Evolutionary conservation across 208 protist genomes (phyloP), one percentile per base, ranked within the genome.

Genomic region (Acanthamoeba culbertsoni): DNA sequence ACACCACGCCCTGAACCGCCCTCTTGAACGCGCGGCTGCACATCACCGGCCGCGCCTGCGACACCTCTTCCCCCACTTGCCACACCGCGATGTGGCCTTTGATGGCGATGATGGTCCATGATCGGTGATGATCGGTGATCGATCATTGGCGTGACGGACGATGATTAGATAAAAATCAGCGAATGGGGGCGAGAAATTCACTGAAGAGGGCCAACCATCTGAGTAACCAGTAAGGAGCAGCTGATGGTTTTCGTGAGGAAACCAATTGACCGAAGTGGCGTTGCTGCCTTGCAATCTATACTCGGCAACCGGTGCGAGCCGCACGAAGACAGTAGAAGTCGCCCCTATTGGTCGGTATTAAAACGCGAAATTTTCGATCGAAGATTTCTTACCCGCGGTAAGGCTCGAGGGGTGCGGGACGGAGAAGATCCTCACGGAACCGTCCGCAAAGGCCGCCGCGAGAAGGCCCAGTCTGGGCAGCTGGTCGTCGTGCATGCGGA

Each of bases 11-110:
- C 53, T 59, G 46, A 16, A 91, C 55, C 37, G 84, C 84, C 14
- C 84, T 45, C 57, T 68, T 91, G 46, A 68, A 68, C 33, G 84
- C 84, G 0, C 46, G 55, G 55, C 53, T 71, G 57, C 55, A 91
- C 40, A 71, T 55, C 28, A 71, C 16, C 40, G 73, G 73, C 28
- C 45, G 73, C 28, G 84, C 84, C 8, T 46, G 42, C 16, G 46
- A 33, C 0, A 28, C 84, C 43, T 42, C 53, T 31, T 33, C 35
- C 20, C 40, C 84, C 5, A 91, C 46, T 26, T 91, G 40, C 84
- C 84, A 91, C 84, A 91, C 84, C 12, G 84, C 84, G 8, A 91
- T 51, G 53, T 91, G 84, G 7, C 84, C 79, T 89, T 18, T 31
- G 18, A 23, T 62, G 68, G 68, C 68, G 18, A 33, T 79, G 14